These are phyloP conservation scores for Allium fistulosum DNA, from an alignment of 106 monocot genomes.

Conservation along the genomic window DNA sequence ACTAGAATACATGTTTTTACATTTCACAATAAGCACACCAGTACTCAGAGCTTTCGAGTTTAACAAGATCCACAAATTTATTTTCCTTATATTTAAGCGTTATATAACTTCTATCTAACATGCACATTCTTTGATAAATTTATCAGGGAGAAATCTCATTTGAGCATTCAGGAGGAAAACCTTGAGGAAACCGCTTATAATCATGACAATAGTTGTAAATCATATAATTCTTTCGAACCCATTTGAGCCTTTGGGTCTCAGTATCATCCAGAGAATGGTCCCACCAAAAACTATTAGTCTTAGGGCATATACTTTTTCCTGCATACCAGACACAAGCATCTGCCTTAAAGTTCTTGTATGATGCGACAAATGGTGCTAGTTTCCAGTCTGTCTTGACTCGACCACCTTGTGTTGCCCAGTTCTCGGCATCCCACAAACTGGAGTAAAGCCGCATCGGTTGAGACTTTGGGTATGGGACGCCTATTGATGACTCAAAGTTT, in stretches of 20 bases:
- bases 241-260: conserved; percentile 11
- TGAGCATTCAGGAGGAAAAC: conserved; percentile 29
- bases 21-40: too few relatives aligned
- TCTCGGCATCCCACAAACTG: conserved; percentile 55
- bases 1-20: too few relatives aligned
- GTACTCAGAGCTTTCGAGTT: too few relatives aligned
- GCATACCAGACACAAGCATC: conserved; percentile 17
- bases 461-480: conserved; percentile 34
- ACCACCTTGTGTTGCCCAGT: conserved; percentile 57
- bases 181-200: conserved; percentile 24
- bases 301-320: neutral
- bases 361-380: conserved; percentile 35
- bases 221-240: conserved; percentile 42
- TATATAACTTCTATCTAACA: neutral
- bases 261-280: conserved; percentile 17
- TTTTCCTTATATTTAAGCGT: too few relatives aligned
- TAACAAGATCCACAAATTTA: too few relatives aligned
- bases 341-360: conserved; percentile 21
- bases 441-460: conserved; percentile 47
- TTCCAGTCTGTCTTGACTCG: conserved; percentile 49
- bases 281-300: conserved; percentile 17
- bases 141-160: conserved; percentile 14
- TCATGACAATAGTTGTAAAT: conserved; percentile 48
- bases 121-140: conserved; percentile 33
- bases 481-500: conserved; percentile 28